Percentiles rank a stretch among this genome's conserved stretches.
Conservation (phyloP, 768 basidiomycete species). For the Suillus plorans region DNA sequence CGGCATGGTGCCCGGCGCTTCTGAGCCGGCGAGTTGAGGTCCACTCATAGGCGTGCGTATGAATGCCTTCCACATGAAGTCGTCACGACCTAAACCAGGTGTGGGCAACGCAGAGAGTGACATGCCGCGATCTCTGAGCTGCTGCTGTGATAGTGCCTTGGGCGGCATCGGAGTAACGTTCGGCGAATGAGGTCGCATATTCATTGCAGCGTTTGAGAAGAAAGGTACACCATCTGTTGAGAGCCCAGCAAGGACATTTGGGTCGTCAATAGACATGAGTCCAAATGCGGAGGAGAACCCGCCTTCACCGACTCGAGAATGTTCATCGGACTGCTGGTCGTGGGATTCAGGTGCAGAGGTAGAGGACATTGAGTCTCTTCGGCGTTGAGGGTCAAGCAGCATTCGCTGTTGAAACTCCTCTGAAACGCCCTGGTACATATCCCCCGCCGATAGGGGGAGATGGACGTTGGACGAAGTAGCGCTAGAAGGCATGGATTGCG, state of each 20-base stretch:
- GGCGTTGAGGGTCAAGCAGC: constrained; percentile 15
- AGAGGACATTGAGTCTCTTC: constrained; percentile 18
- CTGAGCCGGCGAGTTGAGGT: constrained; percentile 20
- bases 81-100: constrained; percentile 32
- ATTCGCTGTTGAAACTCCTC: constrained; percentile 27
- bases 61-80: constrained; percentile 75
- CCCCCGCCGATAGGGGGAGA: constrained; percentile 39
- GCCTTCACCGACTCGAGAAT: constrained; percentile 29
- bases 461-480: constrained; percentile 54
- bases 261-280: constrained; percentile 75
- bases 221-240: constrained; percentile 60
- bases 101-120: constrained; percentile 31
- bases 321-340: constrained; percentile 13
- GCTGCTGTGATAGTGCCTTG: constrained; percentile 20
- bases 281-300: constrained; percentile 68
- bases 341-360: constrained; percentile 8
- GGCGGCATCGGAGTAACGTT: constrained; percentile 50
- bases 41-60: constrained; percentile 63
- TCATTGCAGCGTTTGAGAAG: constrained; percentile 42
- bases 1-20: constrained; percentile 19
- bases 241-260: constrained; percentile 63
- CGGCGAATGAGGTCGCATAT: constrained; percentile 36
- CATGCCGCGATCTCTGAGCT: constrained; percentile 23
- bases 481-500: constrained; percentile 50
- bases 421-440: constrained; percentile 25